Evolutionary conservation across 176 grass and related monocot species (phyloP).

Genomic region (Hordeum marinum): DNA sequence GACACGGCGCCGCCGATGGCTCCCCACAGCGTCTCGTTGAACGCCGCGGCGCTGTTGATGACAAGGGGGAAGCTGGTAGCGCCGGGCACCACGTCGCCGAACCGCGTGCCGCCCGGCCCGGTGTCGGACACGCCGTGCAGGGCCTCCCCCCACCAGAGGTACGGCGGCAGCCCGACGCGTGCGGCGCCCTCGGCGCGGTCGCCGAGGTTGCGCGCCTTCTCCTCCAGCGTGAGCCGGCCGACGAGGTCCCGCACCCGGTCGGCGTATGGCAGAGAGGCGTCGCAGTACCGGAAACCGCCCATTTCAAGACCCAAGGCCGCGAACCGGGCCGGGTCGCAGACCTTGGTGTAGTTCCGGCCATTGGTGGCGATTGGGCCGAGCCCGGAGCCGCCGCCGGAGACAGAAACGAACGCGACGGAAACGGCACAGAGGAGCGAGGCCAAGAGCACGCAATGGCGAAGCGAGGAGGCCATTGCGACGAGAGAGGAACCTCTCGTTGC

Average conservation of each 20-base stretch:
- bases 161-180: slow-evolving; percentile 31
- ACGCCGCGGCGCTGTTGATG: slow-evolving; percentile 37
- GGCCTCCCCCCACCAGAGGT: slow-evolving; percentile 67
- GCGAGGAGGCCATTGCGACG: slow-evolving; percentile 41
- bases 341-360: slow-evolving; percentile 54
- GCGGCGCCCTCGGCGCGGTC: slow-evolving; percentile 25
- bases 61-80: slow-evolving; percentile 63
- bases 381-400: neutral
- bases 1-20: slow-evolving; percentile 31
- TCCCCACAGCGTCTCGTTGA: slow-evolving; percentile 60
- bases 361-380: slow-evolving; percentile 56
- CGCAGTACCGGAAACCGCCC: slow-evolving; percentile 36
- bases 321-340: slow-evolving; percentile 49
- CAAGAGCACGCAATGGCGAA: neutral
- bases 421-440: slow-evolving; percentile 22
- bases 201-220: slow-evolving; percentile 48
- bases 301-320: slow-evolving; percentile 22
- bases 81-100: slow-evolving; percentile 49
- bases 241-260: slow-evolving; percentile 42
- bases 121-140: slow-evolving; percentile 53
- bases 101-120: slow-evolving; percentile 33
- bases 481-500: slow-evolving; percentile 11
- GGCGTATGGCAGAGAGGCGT: slow-evolving; percentile 39
- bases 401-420: slow-evolving; percentile 12
- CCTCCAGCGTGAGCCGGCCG: slow-evolving; percentile 32